Percentiles rank a stretch among this genome's conserved stretches.
phyloP scores from a whole-genome alignment of 2,329 filamentous ascomycete genomes.

The Fusarium cicatricum region DNA sequence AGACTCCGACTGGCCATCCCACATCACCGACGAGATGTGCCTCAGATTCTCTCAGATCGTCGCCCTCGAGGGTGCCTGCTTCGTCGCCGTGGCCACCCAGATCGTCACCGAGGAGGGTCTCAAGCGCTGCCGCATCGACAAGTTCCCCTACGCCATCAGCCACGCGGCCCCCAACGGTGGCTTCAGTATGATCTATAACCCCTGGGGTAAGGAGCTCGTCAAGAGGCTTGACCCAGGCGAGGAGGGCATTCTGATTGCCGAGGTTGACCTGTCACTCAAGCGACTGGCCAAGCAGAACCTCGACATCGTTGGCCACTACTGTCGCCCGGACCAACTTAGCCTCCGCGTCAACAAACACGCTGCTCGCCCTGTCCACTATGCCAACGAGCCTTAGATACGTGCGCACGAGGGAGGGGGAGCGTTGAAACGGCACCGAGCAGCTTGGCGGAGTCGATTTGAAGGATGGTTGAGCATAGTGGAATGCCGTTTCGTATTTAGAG shows the following conservation, averaged over 20 bases:
- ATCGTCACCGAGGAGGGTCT: not conserved
- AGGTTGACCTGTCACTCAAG: not conserved
- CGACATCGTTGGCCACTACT: not conserved
- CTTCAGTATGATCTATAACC: not conserved
- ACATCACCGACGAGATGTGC: not conserved
- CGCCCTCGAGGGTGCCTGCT: not conserved
- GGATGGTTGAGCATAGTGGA: too few species aligned
- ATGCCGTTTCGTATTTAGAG: too few species aligned
- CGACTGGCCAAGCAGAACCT: not conserved
- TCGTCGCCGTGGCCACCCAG: not conserved
- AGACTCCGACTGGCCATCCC: not conserved
- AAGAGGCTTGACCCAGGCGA: not conserved
- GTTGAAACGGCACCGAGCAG: too few species aligned
- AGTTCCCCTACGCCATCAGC: not conserved
- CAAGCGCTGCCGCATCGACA: not conserved
- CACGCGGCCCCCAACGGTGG: not conserved
- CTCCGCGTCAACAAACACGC: not conserved
- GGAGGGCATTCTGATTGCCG: not conserved
- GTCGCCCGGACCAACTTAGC: not conserved
- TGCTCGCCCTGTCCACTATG: too few species aligned
- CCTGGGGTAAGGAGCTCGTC: not conserved
- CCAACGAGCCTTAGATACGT: too few species aligned
- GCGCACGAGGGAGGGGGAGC: too few species aligned
- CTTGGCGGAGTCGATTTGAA: too few species aligned
- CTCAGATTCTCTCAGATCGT: not conserved